A percentile compares a stretch with the other conserved stretches of the same genome.
Conservation (phyloP, 2,329 filamentous ascomycete genomes). For the Myotisia sp. region DNA sequence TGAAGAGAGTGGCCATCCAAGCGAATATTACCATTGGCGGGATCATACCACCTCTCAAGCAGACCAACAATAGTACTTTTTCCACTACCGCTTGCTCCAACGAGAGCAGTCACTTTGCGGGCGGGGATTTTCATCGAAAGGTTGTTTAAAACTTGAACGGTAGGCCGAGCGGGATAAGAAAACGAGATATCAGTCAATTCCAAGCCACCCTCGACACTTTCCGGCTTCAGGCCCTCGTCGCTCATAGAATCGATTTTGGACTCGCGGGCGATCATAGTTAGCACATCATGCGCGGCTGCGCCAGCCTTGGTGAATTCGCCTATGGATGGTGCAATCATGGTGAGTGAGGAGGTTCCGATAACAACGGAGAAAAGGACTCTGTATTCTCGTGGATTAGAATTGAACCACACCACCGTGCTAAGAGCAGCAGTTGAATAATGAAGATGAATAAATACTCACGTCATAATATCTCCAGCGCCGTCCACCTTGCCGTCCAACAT, state of each 20-base stretch:
- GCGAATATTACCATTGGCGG: slow-evolving; percentile 34
- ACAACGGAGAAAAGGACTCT: slow-evolving; percentile 20
- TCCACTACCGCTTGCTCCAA: slow-evolving; percentile 45
- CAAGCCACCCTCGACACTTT: slow-evolving; percentile 20
- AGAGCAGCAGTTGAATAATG: not conserved
- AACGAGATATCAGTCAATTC: slow-evolving; percentile 32
- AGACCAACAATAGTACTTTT: slow-evolving; percentile 45
- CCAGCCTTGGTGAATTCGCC: slow-evolving; percentile 31
- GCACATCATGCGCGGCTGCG: slow-evolving; percentile 25
- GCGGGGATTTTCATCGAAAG: slow-evolving; percentile 33
- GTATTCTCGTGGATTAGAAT: slow-evolving; percentile 2
- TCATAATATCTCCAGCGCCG: slow-evolving; percentile 17
- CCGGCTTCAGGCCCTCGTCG: slow-evolving; percentile 14
- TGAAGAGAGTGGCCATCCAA: slow-evolving; percentile 38
- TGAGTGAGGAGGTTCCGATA: slow-evolving; percentile 26
- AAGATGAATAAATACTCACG: slow-evolving; percentile 9
- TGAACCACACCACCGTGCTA: not conserved
- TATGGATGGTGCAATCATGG: slow-evolving; percentile 28
- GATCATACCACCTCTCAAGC: slow-evolving; percentile 45
- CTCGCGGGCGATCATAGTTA: slow-evolving; percentile 28
- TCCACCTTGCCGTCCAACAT: slow-evolving; percentile 15
- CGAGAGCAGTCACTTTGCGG: slow-evolving; percentile 41
- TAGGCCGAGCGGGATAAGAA: slow-evolving; percentile 34
- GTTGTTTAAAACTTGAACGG: slow-evolving; percentile 29
- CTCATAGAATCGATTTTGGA: slow-evolving; percentile 28